Evolutionary conservation across 305 asterid species (phyloP).

Genomic region (Stenogyne calaminthoides): DNA sequence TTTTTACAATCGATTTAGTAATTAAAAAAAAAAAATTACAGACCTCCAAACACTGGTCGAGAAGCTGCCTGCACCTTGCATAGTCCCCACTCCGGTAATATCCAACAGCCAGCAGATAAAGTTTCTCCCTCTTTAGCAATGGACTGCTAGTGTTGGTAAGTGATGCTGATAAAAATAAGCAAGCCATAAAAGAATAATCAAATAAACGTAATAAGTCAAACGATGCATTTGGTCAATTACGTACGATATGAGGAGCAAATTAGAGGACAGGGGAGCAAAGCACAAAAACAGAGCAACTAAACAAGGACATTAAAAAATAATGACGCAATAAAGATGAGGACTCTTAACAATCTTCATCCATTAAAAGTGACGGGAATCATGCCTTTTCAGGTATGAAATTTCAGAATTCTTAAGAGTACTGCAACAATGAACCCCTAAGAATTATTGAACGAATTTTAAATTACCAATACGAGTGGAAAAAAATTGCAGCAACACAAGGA

Average conservation of each 20-base stretch:
- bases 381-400: not conserved
- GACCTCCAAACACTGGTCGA: slow-evolving; percentile 63
- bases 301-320: not conserved
- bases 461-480: not conserved
- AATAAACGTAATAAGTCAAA: not conserved
- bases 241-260: not conserved
- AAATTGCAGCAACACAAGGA: not conserved
- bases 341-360: not conserved
- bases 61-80: slow-evolving; percentile 55
- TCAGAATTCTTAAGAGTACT: not conserved
- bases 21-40: not conserved
- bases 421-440: not conserved
- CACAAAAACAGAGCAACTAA: slow-evolving; percentile 4
- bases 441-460: not conserved
- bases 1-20: not conserved
- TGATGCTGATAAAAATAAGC: slow-evolving; percentile 43
- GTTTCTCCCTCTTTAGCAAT: slow-evolving; percentile 64
- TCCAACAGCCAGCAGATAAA: slow-evolving; percentile 65
- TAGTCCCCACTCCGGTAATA: slow-evolving; percentile 59
- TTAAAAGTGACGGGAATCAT: not conserved
- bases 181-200: not conserved
- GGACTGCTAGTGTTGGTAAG: slow-evolving; percentile 47
- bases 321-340: not conserved
- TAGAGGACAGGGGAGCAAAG: not conserved
- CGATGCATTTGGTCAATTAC: not conserved